Evolutionary conservation across 148 eudicot genomes (phyloP).

Genomic region (Vaccinium vitisidaea): DNA sequence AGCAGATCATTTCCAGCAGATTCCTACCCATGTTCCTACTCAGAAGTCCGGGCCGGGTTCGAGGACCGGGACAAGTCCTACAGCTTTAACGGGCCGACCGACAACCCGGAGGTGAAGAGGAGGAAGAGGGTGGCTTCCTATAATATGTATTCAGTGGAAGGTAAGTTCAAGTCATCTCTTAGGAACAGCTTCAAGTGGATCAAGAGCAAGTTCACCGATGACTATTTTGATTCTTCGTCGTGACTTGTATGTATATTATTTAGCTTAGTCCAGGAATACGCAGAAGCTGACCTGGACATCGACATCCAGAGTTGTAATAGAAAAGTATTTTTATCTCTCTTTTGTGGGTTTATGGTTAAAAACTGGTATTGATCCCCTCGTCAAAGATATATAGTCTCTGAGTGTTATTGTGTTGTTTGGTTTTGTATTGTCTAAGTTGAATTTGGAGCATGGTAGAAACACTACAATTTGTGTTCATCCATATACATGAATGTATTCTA

Average conservation of each 20-base stretch:
- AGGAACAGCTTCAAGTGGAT: constrained; percentile 89
- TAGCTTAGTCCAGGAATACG: too few species aligned
- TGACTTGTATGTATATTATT: not conserved
- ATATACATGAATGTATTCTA: not conserved
- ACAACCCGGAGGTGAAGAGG: constrained; percentile 79
- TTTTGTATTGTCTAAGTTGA: not conserved
- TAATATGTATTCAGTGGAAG: constrained; percentile 82
- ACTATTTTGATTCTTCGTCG: not conserved
- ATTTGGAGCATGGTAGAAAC: not conserved
- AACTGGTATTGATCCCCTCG: not conserved
- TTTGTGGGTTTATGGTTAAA: too few species aligned
- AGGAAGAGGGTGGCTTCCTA: constrained; percentile 84
- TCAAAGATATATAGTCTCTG: not conserved
- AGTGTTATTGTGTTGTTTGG: not conserved
- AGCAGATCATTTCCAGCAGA: constrained; percentile 62
- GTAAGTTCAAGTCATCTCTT: constrained; percentile 77
- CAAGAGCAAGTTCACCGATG: constrained; percentile 63
- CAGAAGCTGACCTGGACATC: too few species aligned
- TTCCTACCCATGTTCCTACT: constrained; percentile 46
- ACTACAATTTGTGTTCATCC: not conserved
- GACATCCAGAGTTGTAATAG: too few species aligned
- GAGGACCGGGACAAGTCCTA: constrained; percentile 59
- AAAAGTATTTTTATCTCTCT: too few species aligned
- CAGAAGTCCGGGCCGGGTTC: constrained; percentile 54
- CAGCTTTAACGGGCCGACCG: constrained; percentile 77